Conservation (phyloP, 352 stramenopile species). For the Pythium volutum region DNA sequence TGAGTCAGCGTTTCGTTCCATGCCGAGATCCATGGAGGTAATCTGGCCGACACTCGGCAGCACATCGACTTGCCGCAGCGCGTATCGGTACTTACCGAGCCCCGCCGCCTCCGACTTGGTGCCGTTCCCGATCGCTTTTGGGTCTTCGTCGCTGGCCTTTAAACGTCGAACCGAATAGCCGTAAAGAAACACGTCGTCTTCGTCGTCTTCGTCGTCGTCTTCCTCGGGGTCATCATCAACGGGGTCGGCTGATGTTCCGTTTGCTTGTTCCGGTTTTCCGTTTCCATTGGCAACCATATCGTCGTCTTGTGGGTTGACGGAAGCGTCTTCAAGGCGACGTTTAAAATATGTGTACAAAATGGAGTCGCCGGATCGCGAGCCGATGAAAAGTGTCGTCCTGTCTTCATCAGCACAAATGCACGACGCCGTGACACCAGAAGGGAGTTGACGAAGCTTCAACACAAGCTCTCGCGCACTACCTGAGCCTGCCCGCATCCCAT, state of each 20-base stretch:
- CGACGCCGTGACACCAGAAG: constrained; percentile 40
- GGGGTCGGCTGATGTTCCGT: constrained; percentile 30
- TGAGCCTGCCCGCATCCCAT: constrained; percentile 16
- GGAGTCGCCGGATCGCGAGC: constrained; percentile 77
- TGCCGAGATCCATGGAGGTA: constrained; percentile 75
- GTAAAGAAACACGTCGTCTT: constrained; percentile 63
- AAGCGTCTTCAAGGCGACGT: constrained; percentile 17
- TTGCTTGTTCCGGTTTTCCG: constrained; percentile 18
- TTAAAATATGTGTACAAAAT: constrained; percentile 54
- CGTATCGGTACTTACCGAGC: constrained; percentile 39
- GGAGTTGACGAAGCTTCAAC: constrained; percentile 56
- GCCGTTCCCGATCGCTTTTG: constrained; percentile 12
- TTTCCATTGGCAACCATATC: constrained; percentile 25
- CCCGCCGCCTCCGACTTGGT: not conserved
- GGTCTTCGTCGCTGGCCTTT: constrained; percentile 20
- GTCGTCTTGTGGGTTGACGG: constrained; percentile 12
- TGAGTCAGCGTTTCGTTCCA: constrained; percentile 72
- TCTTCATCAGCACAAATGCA: constrained; percentile 64
- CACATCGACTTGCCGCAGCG: constrained; percentile 60
- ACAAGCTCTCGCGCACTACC: constrained; percentile 23
- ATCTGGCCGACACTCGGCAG: constrained; percentile 78
- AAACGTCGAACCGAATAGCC: constrained; percentile 32
- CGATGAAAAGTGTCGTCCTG: constrained; percentile 72
- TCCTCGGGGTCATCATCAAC: constrained; percentile 54
- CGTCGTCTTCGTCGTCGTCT: constrained; percentile 64